Base-by-base conservation (phyloP, 495 filamentous ascomycete genomes). In the Trichoderma orchidacearum region DNA sequence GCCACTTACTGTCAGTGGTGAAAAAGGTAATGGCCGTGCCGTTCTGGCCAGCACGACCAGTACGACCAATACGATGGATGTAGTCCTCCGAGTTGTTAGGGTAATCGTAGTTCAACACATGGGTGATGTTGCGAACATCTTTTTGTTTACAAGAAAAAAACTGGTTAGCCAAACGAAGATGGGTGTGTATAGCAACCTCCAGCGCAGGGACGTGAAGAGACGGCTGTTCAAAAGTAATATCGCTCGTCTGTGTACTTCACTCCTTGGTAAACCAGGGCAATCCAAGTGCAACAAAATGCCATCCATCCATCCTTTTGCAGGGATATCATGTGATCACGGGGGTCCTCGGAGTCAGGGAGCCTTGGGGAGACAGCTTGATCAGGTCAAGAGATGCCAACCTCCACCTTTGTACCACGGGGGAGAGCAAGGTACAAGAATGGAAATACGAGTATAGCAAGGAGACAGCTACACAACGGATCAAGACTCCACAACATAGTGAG, bases 41-140 rank as follows among this genome's bases (percentile, higher is more conserved):
- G 60, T 86, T 90, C 60, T 85, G 83, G 71, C 93, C 93, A 61
- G 92, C 93, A 82, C 92, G 89, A 70, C 89, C 92, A 72, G 92
- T 97, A 81, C 90, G 83, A 70, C 86, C 93, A 77, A 98, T 98
- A 74, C 93, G 88, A 74, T 98, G 93, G 71, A 98, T 92, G 66
- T 98, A 98, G 72, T 96, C 92, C 75, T 98, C 93, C 73, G 93
- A 97, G 79, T 98, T 98, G 80, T 97, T 96, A 69, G 93, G 93
- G 71, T 96, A 96, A 74, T 98, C 93, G 87, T 96, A 97, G 85
- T 98, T 98, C 75, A 98, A 80, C 76, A 98, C 93, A 77, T 98
- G 93, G 73, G 92, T 96, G 75, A 98, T 98, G 80, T 98, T 92
- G 73, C 90, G 90, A 80, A 98, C 93, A 85, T 98, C 93, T 98